A percentile compares a stretch with the other conserved stretches of the same genome.
Evolutionary conservation across 2,329 filamentous ascomycete genomes (phyloP).

Genomic region (Balansia obtecta): DNA sequence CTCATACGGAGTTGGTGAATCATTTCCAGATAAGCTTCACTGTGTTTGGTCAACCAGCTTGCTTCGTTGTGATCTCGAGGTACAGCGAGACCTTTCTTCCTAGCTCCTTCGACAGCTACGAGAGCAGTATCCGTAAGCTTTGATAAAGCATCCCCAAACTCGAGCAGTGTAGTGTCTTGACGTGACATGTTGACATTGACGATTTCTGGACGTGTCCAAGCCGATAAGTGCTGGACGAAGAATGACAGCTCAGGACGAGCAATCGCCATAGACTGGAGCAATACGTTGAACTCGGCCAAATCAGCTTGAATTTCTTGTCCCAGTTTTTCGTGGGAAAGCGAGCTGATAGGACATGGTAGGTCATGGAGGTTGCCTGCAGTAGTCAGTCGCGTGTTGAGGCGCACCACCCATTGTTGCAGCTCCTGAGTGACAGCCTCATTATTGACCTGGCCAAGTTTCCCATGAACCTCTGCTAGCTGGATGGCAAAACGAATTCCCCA

Average conservation of each 20-base stretch:
- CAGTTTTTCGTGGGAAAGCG: slow-evolving; percentile 21
- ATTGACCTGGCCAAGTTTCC: slow-evolving; percentile 44
- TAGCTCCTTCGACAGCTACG: slow-evolving; percentile 64
- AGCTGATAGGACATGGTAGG: slow-evolving; percentile 40
- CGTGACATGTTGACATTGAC: slow-evolving; percentile 7
- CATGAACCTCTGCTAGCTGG: slow-evolving; percentile 53
- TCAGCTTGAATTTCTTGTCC: slow-evolving; percentile 23
- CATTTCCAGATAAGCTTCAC: slow-evolving; percentile 37
- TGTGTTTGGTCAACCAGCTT: slow-evolving; percentile 28
- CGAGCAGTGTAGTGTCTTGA: slow-evolving; percentile 17
- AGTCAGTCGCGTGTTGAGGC: slow-evolving; percentile 30
- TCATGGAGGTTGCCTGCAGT: slow-evolving; percentile 29
- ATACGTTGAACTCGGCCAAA: slow-evolving; percentile 23
- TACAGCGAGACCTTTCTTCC: slow-evolving; percentile 36
- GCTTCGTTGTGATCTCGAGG: slow-evolving; percentile 22
- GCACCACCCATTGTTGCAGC: slow-evolving; percentile 37
- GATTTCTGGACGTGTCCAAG: slow-evolving; percentile 41
- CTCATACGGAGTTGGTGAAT: slow-evolving; percentile 47
- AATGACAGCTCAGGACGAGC: slow-evolving; percentile 48
- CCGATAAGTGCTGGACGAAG: slow-evolving; percentile 50
- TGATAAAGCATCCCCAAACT: slow-evolving; percentile 47
- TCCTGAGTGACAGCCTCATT: slow-evolving; percentile 30
- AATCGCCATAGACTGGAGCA: slow-evolving; percentile 27
- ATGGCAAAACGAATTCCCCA: slow-evolving; percentile 52
- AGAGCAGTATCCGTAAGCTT: slow-evolving; percentile 63